These are phyloP conservation scores for Ensete glaucum DNA, from an alignment of 176 grass and related monocot species.

Conservation along the genomic window DNA sequence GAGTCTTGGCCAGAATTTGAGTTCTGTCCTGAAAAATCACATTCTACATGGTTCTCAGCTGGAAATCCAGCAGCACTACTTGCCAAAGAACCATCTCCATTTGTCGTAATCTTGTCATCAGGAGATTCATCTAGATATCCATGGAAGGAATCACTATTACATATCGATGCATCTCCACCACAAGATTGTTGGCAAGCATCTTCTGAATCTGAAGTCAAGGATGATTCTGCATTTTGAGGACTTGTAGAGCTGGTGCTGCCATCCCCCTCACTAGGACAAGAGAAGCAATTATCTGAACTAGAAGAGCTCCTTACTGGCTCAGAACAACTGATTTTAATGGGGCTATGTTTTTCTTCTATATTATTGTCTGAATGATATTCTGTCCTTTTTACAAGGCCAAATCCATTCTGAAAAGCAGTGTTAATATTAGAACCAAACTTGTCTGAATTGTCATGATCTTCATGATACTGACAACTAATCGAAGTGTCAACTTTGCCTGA, in stretches of 20 bases:
- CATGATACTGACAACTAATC: conserved; percentile 20
- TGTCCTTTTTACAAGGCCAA: conserved; percentile 17
- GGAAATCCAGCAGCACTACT: conserved; percentile 35
- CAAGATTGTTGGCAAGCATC: conserved; percentile 44
- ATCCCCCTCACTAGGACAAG: conserved; percentile 69
- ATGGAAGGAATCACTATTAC: conserved; percentile 4
- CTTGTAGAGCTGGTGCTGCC: conserved; percentile 61
- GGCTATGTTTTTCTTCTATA: conserved; percentile 27
- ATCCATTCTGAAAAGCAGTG: conserved; percentile 24
- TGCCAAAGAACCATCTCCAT: conserved; percentile 23
- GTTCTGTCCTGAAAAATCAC: conserved; percentile 36
- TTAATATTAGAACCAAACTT: conserved; percentile 3
- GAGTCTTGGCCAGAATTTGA: conserved; percentile 21
- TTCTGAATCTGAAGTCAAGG: conserved; percentile 75
- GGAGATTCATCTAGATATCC: conserved; percentile 20
- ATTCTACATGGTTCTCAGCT: conserved; percentile 33
- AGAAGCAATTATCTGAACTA: conserved; percentile 62
- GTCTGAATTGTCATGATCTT: not conserved
- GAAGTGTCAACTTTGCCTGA: conserved; percentile 22
- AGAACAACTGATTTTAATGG: conserved; percentile 14
- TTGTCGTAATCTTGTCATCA: conserved; percentile 20
- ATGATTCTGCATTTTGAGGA: conserved; percentile 55
- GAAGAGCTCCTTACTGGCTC: conserved; percentile 26
- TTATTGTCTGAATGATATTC: conserved; percentile 24
- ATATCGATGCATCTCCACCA: conserved; percentile 19